phyloP scores from a whole-genome alignment of 1,284 basidiomycete genomes.

The Moesziomyces antarcticus region DNA sequence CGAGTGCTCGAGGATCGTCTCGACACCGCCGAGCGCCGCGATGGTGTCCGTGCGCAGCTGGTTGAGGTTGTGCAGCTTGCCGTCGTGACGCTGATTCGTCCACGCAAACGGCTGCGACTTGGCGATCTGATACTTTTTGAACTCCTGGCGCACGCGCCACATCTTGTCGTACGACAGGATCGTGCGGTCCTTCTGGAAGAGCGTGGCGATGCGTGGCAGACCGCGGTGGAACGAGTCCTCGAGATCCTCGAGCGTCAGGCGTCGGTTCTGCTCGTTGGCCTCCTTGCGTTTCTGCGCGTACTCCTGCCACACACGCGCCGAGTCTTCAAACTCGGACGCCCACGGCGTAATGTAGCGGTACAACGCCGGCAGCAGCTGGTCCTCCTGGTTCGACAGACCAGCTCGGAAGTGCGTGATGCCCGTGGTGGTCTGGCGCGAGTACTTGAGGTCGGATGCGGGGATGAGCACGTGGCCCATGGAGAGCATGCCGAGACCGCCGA shows the following conservation, averaged over 20 bases:
- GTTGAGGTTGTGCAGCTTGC: slow-evolving; percentile 97
- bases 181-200: slow-evolving; percentile 98
- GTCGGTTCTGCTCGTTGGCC: slow-evolving; percentile 95
- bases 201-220: slow-evolving; percentile 95
- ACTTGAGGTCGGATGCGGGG: slow-evolving; percentile 94
- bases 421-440: slow-evolving; percentile 98
- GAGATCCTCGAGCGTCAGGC: slow-evolving; percentile 95
- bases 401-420: slow-evolving; percentile 91
- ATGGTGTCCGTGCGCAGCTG: slow-evolving; percentile 99
- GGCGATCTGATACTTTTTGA: slow-evolving; percentile 92
- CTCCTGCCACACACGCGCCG: slow-evolving; percentile 98
- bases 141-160: slow-evolving; percentile 85
- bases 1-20: slow-evolving; percentile 96
- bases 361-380: slow-evolving; percentile 80
- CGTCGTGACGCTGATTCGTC: slow-evolving; percentile 97
- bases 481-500: slow-evolving; percentile 96
- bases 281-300: slow-evolving; percentile 99
- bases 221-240: slow-evolving; percentile 98
- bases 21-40: slow-evolving; percentile 96
- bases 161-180: slow-evolving; percentile 97
- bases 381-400: slow-evolving; percentile 84
- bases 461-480: slow-evolving; percentile 99
- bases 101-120: slow-evolving; percentile 96
- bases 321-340: slow-evolving; percentile 98
- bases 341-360: slow-evolving; percentile 98